phyloP scores from a whole-genome alignment of 192 early-diverging fungal genomes.

The Coemansia sp. region DNA sequence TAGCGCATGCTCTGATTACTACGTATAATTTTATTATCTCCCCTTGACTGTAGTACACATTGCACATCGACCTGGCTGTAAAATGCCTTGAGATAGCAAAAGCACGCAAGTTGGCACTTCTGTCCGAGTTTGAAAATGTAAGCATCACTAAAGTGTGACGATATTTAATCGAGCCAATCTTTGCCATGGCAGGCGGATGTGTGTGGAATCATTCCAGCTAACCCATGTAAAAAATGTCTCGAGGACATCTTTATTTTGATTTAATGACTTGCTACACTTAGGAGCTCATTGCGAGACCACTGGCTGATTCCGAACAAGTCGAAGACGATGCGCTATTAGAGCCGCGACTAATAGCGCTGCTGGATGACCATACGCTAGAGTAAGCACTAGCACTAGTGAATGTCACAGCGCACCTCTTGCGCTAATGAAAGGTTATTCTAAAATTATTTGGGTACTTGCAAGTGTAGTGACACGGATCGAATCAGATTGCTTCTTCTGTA shows the following conservation, averaged over 20 bases:
- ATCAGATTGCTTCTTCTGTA: conserved; percentile 42
- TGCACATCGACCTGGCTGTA: conserved; percentile 50
- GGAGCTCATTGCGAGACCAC: conserved; percentile 27
- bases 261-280: neutral
- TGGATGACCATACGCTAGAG: conserved; percentile 32
- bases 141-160: too few relatives aligned
- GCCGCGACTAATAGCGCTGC: conserved; percentile 29
- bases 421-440: too few relatives aligned
- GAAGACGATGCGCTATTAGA: conserved; percentile 19
- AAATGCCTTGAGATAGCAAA: conserved; percentile 42
- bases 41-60: conserved; percentile 39
- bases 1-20: neutral
- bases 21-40: too few relatives aligned
- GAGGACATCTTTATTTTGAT: too few relatives aligned
- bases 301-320: neutral
- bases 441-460: neutral
- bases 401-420: too few relatives aligned
- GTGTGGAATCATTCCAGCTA: too few relatives aligned
- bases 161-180: too few relatives aligned
- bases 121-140: conserved; percentile 53
- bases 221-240: too few relatives aligned
- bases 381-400: too few relatives aligned
- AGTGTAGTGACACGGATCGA: conserved; percentile 29
- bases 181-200: neutral
- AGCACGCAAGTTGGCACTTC: conserved; percentile 11